A percentile compares a stretch with the other conserved stretches of the same genome.
Conservation (phyloP, 2,329 filamentous ascomycete genomes). For the Paramyrothecium sp. region DNA sequence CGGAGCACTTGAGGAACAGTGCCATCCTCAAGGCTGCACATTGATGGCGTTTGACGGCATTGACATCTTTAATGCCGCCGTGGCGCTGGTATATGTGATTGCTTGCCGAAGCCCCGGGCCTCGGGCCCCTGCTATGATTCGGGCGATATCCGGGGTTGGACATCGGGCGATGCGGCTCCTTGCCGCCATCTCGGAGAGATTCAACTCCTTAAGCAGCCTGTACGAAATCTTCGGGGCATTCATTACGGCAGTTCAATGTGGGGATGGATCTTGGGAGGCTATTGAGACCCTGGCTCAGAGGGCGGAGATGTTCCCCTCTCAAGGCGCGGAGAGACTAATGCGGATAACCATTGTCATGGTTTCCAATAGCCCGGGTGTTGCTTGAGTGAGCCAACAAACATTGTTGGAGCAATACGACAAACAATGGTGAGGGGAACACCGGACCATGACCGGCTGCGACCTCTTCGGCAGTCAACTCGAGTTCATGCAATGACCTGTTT, state of each 20-base stretch:
- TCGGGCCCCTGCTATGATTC: neutral
- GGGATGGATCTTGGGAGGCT: neutral
- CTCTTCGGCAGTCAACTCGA: too few species aligned
- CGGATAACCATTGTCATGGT: neutral
- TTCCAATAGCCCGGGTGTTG: too few species aligned
- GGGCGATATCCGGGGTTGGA: neutral
- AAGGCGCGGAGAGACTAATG: neutral
- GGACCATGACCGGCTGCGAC: too few species aligned
- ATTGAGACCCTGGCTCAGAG: neutral
- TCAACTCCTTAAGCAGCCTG: neutral
- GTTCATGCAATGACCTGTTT: too few species aligned
- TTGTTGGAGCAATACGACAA: too few species aligned
- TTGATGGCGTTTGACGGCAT: constrained; percentile 8
- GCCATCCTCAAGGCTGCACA: constrained; percentile 1
- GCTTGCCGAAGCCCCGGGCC: neutral
- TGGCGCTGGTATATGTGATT: constrained; percentile 2
- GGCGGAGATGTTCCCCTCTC: neutral
- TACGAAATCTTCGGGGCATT: neutral
- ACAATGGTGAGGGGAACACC: too few species aligned
- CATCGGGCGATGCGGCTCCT: neutral
- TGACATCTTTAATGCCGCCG: constrained; percentile 2
- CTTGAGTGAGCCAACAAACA: too few species aligned
- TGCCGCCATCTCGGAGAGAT: neutral
- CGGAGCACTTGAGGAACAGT: constrained; percentile 5
- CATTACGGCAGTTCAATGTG: neutral